Evolutionary conservation across 2,329 filamentous ascomycete species (phyloP).

Genomic region (Alternaria longipes): DNA sequence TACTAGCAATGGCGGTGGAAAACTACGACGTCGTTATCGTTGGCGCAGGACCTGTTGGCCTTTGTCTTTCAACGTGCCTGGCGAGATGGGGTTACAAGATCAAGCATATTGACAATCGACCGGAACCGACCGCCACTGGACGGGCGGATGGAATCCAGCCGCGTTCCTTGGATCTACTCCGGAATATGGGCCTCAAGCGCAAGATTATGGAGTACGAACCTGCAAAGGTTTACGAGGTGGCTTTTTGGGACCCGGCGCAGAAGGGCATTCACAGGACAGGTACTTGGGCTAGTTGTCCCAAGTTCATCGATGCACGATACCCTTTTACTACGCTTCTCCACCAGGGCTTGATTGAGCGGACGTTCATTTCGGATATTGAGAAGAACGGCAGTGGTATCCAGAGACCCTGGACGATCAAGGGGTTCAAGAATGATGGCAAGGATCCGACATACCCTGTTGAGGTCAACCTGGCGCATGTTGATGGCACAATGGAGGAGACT

Average conservation of each 20-base stretch:
- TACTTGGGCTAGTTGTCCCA: constrained; percentile 86
- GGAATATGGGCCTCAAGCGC: constrained; percentile 89
- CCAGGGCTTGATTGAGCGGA: constrained; percentile 69
- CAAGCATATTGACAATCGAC: constrained; percentile 91
- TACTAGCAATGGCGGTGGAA: constrained; percentile 44
- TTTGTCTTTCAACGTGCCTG: constrained; percentile 86
- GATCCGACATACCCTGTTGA: constrained; percentile 80
- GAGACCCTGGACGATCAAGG: constrained; percentile 69
- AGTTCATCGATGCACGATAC: constrained; percentile 75
- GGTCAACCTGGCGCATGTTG: constrained; percentile 78
- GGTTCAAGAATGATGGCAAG: constrained; percentile 67
- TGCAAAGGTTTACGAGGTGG: constrained; percentile 80
- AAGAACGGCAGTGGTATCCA: constrained; percentile 66
- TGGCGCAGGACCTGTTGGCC: constrained; percentile 86
- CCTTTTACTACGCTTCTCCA: constrained; percentile 71
- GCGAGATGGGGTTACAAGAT: constrained; percentile 94
- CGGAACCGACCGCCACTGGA: constrained; percentile 84
- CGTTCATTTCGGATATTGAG: constrained; percentile 69
- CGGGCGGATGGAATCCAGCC: constrained; percentile 93
- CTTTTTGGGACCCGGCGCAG: constrained; percentile 69
- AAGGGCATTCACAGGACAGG: constrained; percentile 67
- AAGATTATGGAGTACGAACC: constrained; percentile 88
- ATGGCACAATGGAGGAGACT: constrained; percentile 74
- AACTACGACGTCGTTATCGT: constrained; percentile 80
- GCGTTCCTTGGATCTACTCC: constrained; percentile 83